These are phyloP conservation scores for Globisporangium okanoganense DNA, from an alignment of 352 stramenopile species.

Conservation along the genomic window DNA sequence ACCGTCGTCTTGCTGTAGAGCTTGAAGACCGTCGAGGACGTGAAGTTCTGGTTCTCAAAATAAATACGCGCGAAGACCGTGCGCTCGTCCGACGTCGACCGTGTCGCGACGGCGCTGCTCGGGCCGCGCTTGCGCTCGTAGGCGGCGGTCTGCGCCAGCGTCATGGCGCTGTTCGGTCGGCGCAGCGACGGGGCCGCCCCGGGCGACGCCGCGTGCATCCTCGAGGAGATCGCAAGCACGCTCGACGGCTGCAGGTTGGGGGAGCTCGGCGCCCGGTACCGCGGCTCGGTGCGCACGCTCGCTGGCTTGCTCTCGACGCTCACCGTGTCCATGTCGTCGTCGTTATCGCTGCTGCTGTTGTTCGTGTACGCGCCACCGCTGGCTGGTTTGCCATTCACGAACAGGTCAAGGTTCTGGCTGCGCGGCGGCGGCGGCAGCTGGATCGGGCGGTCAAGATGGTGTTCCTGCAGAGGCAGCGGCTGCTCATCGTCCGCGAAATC, in stretches of 20 bases:
- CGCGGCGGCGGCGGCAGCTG: background rate
- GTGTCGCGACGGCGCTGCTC: constrained; percentile 2
- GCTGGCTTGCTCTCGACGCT: constrained; percentile 12
- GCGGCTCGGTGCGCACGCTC: constrained; percentile 5
- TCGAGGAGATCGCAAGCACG: constrained; percentile 11
- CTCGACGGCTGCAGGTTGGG: constrained; percentile 17
- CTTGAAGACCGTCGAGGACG: constrained; percentile 80
- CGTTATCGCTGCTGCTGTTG: constrained; percentile 15
- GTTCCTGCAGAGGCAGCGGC: constrained; percentile 14
- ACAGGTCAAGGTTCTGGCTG: constrained; percentile 5
- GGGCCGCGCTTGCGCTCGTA: constrained; percentile 18
- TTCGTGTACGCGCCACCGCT: constrained; percentile 7
- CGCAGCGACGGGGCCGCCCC: background rate
- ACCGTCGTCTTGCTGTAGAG: constrained; percentile 61
- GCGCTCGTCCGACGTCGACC: constrained; percentile 35
- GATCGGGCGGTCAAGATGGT: constrained; percentile 15
- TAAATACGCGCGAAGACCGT: constrained; percentile 80
- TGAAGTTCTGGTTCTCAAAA: constrained; percentile 81
- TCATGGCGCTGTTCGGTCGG: constrained; percentile 3
- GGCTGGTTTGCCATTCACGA: background rate
- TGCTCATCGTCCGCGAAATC: background rate
- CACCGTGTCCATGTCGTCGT: constrained; percentile 13
- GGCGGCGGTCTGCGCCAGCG: constrained; percentile 1
- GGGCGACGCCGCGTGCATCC: constrained; percentile 12
- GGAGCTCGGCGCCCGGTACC: constrained; percentile 2